Base-by-base conservation (phyloP, 257 asterid species). In the Ajuga chamaepitys region DNA sequence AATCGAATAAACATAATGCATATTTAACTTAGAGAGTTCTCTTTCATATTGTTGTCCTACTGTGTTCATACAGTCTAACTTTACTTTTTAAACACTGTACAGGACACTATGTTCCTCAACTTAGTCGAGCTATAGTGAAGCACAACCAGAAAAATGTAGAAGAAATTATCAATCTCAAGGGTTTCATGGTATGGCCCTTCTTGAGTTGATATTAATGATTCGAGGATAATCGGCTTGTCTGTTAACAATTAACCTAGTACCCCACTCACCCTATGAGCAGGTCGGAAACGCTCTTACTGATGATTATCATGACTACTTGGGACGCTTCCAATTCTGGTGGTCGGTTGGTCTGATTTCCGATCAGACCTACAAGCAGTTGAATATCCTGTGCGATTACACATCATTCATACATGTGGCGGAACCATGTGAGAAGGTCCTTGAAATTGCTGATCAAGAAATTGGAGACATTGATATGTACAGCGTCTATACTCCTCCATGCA, bases 51-150 rank as follows among this genome's bases (percentile, higher is more conserved):
- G 56, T 34, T 28, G 34, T 37, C 20, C 28, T 57, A 38, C 7
- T 35, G 56, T 71, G 62, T 12, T 28, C 67, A 28, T 60, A 28
- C 34, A 28, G 34, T 28, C 37, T 30, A 30, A 4, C 37, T 30
- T 30, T 30, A 8, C 7, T 28, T 28, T 30, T n/a, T n/a, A n/a
- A n/a, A n/a, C n/a, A n/a, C 24, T 70, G 58, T 74, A 17, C 84
- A 90, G 99, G 99, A 46, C 99, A 94, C 71, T 90, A 94, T 75
- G 95, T 86, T 79, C 99, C 97, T 77, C 97, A 94, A 77, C 83
- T 94, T 69, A 86, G 95, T 83, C 95, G 86, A 77, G 92, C 95
- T 56, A 82, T 94, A 30, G 91, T 88, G 72, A 68, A 77, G 75
- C 72, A 89, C 88, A 94, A 90, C 74, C 37, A 45, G 5, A 82